Percentiles rank a stretch among this genome's conserved stretches.
These are phyloP conservation scores for Cladophialophora exuberans DNA, from an alignment of 2,329 filamentous ascomycete species.

Conservation along the genomic window DNA sequence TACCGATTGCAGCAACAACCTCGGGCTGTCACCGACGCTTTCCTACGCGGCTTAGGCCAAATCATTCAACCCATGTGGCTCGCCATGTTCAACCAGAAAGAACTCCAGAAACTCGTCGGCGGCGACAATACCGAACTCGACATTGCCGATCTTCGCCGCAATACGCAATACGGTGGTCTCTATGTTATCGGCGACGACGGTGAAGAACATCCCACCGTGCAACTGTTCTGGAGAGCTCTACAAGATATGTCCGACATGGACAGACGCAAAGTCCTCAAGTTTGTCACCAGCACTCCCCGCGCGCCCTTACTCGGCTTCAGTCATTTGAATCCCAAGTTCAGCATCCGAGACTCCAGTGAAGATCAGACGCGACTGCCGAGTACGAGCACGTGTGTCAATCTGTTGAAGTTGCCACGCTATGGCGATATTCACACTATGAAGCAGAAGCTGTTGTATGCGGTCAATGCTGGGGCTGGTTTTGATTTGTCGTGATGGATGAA, in stretches of 20 bases:
- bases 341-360: conserved; percentile 79
- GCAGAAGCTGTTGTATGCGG: conserved; percentile 84
- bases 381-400: conserved; percentile 93
- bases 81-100: conserved; percentile 96
- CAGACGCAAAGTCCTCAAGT: conserved; percentile 85
- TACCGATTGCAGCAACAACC: conserved; percentile 85
- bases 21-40: conserved; percentile 78
- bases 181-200: conserved; percentile 90
- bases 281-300: conserved; percentile 90
- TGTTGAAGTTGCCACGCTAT: conserved; percentile 90
- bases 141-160: conserved; percentile 77
- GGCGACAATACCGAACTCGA: conserved; percentile 86
- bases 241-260: conserved; percentile 73
- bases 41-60: conserved; percentile 79
- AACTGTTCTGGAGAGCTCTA: conserved; percentile 92
- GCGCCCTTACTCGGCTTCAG: conserved; percentile 88
- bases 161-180: conserved; percentile 85
- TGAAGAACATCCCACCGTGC: conserved; percentile 80
- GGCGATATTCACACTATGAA: conserved; percentile 65
- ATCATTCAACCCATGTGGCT: conserved; percentile 94
- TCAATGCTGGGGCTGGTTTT: conserved; percentile 89
- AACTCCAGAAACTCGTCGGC: conserved; percentile 89
- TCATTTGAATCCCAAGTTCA: conserved; percentile 82
- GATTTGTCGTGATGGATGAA: conserved; percentile 60
- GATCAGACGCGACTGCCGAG: conserved; percentile 83